phyloP scores from a whole-genome alignment of 805 yeast species.

The Spencermartinsiella europaea region DNA sequence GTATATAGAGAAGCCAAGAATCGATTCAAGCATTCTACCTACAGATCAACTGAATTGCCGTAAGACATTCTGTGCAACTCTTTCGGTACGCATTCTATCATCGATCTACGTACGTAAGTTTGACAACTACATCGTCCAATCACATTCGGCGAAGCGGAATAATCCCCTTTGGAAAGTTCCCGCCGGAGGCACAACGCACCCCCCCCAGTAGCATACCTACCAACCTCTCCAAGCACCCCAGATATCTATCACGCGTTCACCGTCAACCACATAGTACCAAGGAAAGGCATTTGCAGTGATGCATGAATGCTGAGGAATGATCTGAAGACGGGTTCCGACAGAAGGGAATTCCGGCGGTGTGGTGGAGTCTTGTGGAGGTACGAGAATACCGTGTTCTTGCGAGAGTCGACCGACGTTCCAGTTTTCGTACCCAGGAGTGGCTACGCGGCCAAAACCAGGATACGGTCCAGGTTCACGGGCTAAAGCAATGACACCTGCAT shows the following conservation, averaged over 20 bases:
- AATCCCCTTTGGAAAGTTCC: too few relatives aligned
- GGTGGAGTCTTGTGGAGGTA: conserved; percentile 34
- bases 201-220: too few relatives aligned
- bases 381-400: conserved; percentile 75
- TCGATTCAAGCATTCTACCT: too few relatives aligned
- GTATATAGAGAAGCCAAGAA: too few relatives aligned
- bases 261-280: conserved; percentile 52
- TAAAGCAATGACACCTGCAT: conserved; percentile 69
- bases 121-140: too few relatives aligned
- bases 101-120: too few relatives aligned
- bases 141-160: too few relatives aligned
- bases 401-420: conserved; percentile 67
- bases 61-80: too few relatives aligned
- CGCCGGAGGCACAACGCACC: too few relatives aligned
- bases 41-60: too few relatives aligned
- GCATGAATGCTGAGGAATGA: conserved; percentile 69
- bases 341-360: conserved; percentile 19
- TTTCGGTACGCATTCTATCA: too few relatives aligned
- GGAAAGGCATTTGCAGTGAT: conserved; percentile 60
- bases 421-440: conserved; percentile 37
- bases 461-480: conserved; percentile 58
- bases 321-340: conserved; percentile 47
- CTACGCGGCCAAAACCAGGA: conserved; percentile 55
- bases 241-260: conserved; percentile 49
- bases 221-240: conserved; percentile 63